Conservation (phyloP, 306 rosid species). For the Quercus glauca region DNA sequence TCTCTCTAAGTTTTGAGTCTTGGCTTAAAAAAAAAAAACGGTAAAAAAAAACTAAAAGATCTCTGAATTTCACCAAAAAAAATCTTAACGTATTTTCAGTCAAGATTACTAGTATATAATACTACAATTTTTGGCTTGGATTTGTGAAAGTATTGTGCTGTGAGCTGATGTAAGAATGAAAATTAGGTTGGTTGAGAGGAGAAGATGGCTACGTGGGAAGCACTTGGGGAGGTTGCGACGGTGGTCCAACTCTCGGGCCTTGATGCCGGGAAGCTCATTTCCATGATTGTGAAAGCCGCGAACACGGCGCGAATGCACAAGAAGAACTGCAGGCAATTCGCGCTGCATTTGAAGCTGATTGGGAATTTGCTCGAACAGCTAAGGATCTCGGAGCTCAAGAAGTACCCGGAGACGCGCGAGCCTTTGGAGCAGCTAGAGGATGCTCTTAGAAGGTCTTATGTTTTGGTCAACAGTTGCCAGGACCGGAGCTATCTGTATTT, state of each 20-base stretch:
- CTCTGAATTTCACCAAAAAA: neutral
- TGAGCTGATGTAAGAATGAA: conserved; percentile 1
- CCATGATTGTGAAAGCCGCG: conserved; percentile 82
- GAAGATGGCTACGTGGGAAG: conserved; percentile 75
- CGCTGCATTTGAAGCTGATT: conserved; percentile 84
- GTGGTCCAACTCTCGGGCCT: conserved; percentile 84
- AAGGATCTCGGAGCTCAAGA: conserved; percentile 92
- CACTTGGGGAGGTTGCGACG: conserved; percentile 80
- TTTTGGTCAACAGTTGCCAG: conserved; percentile 87
- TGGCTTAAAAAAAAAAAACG: neutral
- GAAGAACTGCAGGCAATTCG: conserved; percentile 91
- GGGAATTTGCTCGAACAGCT: conserved; percentile 94
- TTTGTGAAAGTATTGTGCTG: neutral
- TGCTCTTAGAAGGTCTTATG: conserved; percentile 80
- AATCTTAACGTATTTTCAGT: neutral
- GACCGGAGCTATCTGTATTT: conserved; percentile 86
- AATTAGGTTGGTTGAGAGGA: conserved; percentile 30
- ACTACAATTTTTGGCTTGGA: neutral
- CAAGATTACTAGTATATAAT: too few species aligned
- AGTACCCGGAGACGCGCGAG: conserved; percentile 89
- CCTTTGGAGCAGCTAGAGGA: conserved; percentile 97
- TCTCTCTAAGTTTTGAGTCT: neutral
- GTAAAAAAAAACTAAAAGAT: neutral
- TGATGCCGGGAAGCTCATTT: conserved; percentile 79
- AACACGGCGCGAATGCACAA: conserved; percentile 93